phyloP scores from a whole-genome alignment of 306 rosid species.

The Lotus japonicus region DNA sequence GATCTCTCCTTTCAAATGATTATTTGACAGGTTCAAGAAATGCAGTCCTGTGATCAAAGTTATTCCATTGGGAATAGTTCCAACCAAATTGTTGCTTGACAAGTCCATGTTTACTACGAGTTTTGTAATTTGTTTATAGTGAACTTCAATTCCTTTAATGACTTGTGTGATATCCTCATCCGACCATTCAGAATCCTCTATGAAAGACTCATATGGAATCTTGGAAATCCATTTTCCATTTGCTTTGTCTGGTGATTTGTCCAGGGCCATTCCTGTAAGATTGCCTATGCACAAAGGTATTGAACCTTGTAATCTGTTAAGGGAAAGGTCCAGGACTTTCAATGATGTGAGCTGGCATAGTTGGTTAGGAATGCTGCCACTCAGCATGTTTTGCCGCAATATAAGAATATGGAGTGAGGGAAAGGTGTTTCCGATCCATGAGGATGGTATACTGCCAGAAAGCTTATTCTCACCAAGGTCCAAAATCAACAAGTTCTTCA shows the following conservation, averaged over 20 bases:
- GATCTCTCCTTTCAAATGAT: not conserved
- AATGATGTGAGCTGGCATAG: not conserved
- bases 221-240: too few species aligned
- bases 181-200: too few species aligned
- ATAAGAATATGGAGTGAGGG: not conserved
- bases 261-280: not conserved
- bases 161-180: not conserved
- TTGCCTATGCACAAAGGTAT: not conserved
- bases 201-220: too few species aligned
- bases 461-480: too few species aligned
- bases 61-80: not conserved
- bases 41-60: not conserved
- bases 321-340: conserved; percentile 4
- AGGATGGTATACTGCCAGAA: too few species aligned
- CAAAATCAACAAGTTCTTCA: too few species aligned
- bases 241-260: not conserved
- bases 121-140: not conserved
- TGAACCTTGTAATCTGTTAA: not conserved
- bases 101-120: not conserved
- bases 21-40: not conserved
- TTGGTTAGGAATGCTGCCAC: not conserved
- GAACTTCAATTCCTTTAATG: not conserved
- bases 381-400: not conserved
- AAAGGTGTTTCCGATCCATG: not conserved
- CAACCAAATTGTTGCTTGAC: not conserved